Evolutionary conservation across 441 rosid genomes (phyloP), one percentile per base, ranked within the genome.

Genomic region (Adansonia rubrostipa): DNA sequence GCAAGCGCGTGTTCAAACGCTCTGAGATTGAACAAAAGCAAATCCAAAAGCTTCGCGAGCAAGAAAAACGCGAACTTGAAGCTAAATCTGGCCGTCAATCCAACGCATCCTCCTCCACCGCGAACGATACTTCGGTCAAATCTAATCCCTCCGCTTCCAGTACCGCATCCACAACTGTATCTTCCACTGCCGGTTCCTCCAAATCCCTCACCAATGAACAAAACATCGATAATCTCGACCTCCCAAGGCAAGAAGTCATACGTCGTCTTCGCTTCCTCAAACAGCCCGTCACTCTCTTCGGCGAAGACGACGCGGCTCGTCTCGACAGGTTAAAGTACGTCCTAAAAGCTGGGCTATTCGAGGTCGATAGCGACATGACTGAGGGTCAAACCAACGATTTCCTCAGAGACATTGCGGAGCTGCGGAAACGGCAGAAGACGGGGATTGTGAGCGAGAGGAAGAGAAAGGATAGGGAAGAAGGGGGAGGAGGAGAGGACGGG

Each of bases 301-400:
- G 91, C 4, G 94, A 91, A 77, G 92, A 91, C 56, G 90, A 91
- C 17, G 88, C 76, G 5, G 89, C 92, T 0, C 85, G 92, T 19
- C 91, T 91, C 8, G 91, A 88, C 69, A 81, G 94, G 51, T 80
- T 91, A 42, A 91, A 89, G 79, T 85, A 82, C 62, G 90, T 91
- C 17, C 75, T 91, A 58, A 89, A 87, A 70, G 85, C 90, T 9
- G 94, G 94, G 50, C 65, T 78, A 5, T 91, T 91, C 50, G 94
- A 91, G 84, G 92, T 91, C 63, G 92, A 91, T 60, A 89, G 90
- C 68, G 94, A 91, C 72, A 86, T 91, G 86, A 91, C 89, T 2
- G 92, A 91, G 78, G 94, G 92, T 6, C 94, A 91, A 82, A 91
- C 91, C 15, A 91, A 91, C 57, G 94, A 91, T 77, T 91, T 91